Evolutionary conservation across 441 rosid genomes (phyloP).

Genomic region (Omphalea diandra): DNA sequence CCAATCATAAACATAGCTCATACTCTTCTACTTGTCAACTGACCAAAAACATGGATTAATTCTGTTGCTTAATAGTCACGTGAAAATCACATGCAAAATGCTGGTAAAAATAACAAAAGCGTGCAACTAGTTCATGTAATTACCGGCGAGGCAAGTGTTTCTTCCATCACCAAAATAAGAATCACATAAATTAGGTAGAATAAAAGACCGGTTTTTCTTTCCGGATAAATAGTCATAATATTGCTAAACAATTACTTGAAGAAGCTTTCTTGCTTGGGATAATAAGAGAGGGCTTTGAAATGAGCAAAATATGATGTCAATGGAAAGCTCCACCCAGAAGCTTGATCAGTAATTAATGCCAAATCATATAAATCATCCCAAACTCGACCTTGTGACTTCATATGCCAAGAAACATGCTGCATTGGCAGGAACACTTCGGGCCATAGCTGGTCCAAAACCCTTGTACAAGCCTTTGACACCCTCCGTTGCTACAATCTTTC

Average conservation of each 20-base stretch:
- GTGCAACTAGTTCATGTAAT: neutral
- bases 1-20: too few species aligned
- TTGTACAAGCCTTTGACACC: slow-evolving; percentile 86
- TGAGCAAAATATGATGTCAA: slow-evolving; percentile 14
- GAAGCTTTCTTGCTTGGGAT: slow-evolving; percentile 8
- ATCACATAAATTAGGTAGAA: slow-evolving; percentile 10
- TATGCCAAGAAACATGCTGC: slow-evolving; percentile 95
- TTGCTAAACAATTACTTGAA: slow-evolving; percentile 18
- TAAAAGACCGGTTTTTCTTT: too few species aligned
- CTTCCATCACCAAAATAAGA: slow-evolving; percentile 5
- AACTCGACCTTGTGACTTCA: slow-evolving; percentile 77
- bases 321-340: slow-evolving; percentile 1
- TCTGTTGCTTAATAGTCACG: neutral
- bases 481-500: slow-evolving; percentile 69
- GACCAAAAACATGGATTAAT: too few species aligned
- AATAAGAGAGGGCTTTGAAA: slow-evolving; percentile 13
- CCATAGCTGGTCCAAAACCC: slow-evolving; percentile 96
- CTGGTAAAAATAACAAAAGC: neutral
- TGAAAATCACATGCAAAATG: neutral
- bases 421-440: slow-evolving; percentile 88
- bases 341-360: neutral
- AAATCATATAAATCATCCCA: slow-evolving; percentile 44
- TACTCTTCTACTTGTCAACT: too few species aligned
- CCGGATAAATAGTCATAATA: slow-evolving; percentile 6
- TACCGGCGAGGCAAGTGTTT: slow-evolving; percentile 15